Conservation (phyloP, 768 basidiomycete genomes). For the Ramaria sp. region DNA sequence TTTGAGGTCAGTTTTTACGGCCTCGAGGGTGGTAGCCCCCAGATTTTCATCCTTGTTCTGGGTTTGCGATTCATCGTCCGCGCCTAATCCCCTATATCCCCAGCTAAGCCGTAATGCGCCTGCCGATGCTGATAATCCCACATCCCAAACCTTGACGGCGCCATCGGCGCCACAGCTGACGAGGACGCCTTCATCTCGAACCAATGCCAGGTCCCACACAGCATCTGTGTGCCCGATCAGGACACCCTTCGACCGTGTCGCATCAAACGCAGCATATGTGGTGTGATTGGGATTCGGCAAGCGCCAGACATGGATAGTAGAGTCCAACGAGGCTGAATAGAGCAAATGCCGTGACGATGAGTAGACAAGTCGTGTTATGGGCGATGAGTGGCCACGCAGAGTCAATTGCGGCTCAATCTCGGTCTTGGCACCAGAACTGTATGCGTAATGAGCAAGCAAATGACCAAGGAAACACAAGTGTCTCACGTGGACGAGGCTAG, state of each 20-base stretch:
- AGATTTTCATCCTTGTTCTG: slow-evolving; percentile 37
- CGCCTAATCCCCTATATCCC: slow-evolving; percentile 57
- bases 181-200: slow-evolving; percentile 72
- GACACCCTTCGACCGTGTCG: slow-evolving; percentile 62
- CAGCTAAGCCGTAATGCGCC: slow-evolving; percentile 66
- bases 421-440: slow-evolving; percentile 57
- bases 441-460: slow-evolving; percentile 7
- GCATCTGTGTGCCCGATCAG: slow-evolving; percentile 92
- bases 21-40: slow-evolving; percentile 77
- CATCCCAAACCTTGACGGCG: slow-evolving; percentile 88
- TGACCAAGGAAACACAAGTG: neutral
- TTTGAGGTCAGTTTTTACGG: slow-evolving; percentile 72
- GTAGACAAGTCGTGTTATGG: slow-evolving; percentile 79
- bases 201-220: slow-evolving; percentile 88
- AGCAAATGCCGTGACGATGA: slow-evolving; percentile 66
- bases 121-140: slow-evolving; percentile 47
- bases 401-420: slow-evolving; percentile 93
- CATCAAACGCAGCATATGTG: slow-evolving; percentile 87
- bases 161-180: slow-evolving; percentile 91
- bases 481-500: slow-evolving; percentile 72
- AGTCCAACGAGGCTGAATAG: slow-evolving; percentile 89
- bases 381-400: slow-evolving; percentile 84
- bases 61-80: slow-evolving; percentile 25
- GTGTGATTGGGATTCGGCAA: slow-evolving; percentile 68
- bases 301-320: slow-evolving; percentile 87